Conservation (phyloP, 768 basidiomycete genomes). For the Epithele typhae region DNA sequence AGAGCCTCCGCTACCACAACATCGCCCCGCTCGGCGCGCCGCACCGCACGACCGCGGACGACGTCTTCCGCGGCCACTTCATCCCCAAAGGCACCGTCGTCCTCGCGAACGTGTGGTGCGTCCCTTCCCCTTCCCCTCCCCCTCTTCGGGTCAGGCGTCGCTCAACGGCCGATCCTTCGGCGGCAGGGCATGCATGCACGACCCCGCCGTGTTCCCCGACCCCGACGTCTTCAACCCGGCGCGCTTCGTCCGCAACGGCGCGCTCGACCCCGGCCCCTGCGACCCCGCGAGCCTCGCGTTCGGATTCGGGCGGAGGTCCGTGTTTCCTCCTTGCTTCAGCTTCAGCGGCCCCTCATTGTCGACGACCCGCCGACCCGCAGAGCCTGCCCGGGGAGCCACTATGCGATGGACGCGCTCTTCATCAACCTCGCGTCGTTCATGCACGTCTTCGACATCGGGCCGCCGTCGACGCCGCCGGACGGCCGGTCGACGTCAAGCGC, state of each 20-base stretch:
- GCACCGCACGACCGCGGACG: slow-evolving; percentile 34
- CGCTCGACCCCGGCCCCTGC: slow-evolving; percentile 3
- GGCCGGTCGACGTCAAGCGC: slow-evolving; percentile 2
- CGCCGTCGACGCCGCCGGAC: slow-evolving; percentile 10
- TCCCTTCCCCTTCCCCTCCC: background rate
- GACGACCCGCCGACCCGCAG: too few species aligned
- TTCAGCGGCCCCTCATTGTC: too few species aligned
- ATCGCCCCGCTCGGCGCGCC: slow-evolving; percentile 4
- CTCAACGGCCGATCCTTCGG: background rate
- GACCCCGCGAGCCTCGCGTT: slow-evolving; percentile 17
- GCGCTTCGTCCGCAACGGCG: slow-evolving; percentile 33
- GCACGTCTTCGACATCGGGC: slow-evolving; percentile 14
- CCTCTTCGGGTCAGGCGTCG: background rate
- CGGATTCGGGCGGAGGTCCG: slow-evolving; percentile 25
- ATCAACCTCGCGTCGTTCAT: slow-evolving; percentile 11
- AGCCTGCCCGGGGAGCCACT: slow-evolving; percentile 15
- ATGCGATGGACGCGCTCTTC: slow-evolving; percentile 11
- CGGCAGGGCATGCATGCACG: slow-evolving; percentile 46
- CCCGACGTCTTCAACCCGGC: slow-evolving; percentile 48
- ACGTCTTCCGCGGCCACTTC: slow-evolving; percentile 35
- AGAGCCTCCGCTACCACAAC: slow-evolving; percentile 11
- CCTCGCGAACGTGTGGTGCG: slow-evolving; percentile 14
- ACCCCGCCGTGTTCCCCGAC: slow-evolving; percentile 41
- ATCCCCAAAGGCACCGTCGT: slow-evolving; percentile 30
- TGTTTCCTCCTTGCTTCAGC: too few species aligned